Conservation (phyloP, 352 stramenopile species). For the Paralagenidium karlingii region DNA sequence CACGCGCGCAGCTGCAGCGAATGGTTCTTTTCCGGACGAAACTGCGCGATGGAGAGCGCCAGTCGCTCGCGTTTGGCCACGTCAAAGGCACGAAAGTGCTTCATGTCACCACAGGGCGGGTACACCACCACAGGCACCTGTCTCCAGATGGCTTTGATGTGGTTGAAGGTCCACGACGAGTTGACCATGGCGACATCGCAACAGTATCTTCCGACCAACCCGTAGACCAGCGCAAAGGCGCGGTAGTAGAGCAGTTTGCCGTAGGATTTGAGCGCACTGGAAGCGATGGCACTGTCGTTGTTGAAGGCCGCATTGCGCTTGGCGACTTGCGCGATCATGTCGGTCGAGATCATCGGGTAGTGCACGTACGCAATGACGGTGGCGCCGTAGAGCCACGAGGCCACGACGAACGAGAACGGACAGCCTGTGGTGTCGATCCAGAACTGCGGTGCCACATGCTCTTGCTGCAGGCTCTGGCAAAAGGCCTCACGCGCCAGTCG, state of each 20-base stretch:
- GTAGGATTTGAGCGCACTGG: conserved; percentile 60
- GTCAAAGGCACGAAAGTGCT: conserved; percentile 54
- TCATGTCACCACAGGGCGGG: conserved; percentile 90
- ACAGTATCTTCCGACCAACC: conserved; percentile 71
- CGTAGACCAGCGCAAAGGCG: conserved; percentile 90
- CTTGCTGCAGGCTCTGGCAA: conserved; percentile 14
- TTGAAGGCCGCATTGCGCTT: conserved; percentile 89
- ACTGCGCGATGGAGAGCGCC: conserved; percentile 96
- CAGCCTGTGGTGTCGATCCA: conserved; percentile 98
- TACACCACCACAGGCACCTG: conserved; percentile 79
- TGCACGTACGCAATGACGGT: conserved; percentile 94
- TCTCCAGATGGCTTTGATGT: conserved; percentile 91
- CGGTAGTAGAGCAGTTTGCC: conserved; percentile 95
- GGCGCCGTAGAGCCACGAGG: conserved; percentile 70
- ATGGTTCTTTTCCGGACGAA: conserved; percentile 99
- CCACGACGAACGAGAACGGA: conserved; percentile 94
- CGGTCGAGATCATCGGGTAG: conserved; percentile 98
- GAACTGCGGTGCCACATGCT: conserved; percentile 59
- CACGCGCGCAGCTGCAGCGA: conserved; percentile 89
- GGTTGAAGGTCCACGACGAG: conserved; percentile 95
- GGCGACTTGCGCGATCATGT: conserved; percentile 95
- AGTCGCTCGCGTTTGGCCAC: conserved; percentile 41
- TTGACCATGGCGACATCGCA: conserved; percentile 95
- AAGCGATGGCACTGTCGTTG: conserved; percentile 80
- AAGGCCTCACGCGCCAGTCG: conserved; percentile 84